phyloP scores from a whole-genome alignment of 106 monocot species.

The Gastrodia elata region DNA sequence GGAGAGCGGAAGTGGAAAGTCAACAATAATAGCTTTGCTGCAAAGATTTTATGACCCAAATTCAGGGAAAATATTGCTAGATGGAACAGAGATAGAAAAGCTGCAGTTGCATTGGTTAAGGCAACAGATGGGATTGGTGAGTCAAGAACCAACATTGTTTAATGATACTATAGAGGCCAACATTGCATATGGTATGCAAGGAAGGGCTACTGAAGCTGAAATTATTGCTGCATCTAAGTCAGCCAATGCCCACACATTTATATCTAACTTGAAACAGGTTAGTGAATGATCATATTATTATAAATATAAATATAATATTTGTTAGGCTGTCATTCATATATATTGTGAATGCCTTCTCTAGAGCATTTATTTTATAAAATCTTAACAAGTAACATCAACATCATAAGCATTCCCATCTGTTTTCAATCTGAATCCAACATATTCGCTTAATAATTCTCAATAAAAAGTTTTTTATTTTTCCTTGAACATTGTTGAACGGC shows the following conservation, averaged over 20 bases:
- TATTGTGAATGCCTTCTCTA: neutral
- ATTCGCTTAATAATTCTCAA: too few relatives aligned
- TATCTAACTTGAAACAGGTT: constrained; percentile 13
- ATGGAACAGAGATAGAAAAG: constrained; percentile 8
- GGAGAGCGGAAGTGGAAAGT: constrained; percentile 21
- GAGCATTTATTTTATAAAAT: neutral
- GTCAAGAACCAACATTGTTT: constrained; percentile 15
- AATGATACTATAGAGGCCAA: constrained; percentile 18
- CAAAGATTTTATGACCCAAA: constrained; percentile 20
- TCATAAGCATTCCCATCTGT: neutral
- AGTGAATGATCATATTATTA: neutral
- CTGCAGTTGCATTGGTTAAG: constrained; percentile 14
- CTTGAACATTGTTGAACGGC: too few relatives aligned
- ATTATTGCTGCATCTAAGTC: constrained; percentile 8
- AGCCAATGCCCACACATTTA: constrained; percentile 17
- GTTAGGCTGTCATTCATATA: neutral
- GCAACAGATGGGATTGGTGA: constrained; percentile 22
- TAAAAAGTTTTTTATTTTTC: too few relatives aligned
- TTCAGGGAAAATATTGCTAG: constrained; percentile 16
- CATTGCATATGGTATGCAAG: constrained; percentile 20
- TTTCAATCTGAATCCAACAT: neutral
- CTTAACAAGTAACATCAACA: neutral
- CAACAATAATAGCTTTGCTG: constrained; percentile 13
- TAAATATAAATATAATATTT: neutral
- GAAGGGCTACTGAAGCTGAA: constrained; percentile 8